Evolutionary conservation across 495 filamentous ascomycete species (phyloP), one percentile per base, ranked within the genome.

Genomic region (Wilcoxina mikolae): DNA sequence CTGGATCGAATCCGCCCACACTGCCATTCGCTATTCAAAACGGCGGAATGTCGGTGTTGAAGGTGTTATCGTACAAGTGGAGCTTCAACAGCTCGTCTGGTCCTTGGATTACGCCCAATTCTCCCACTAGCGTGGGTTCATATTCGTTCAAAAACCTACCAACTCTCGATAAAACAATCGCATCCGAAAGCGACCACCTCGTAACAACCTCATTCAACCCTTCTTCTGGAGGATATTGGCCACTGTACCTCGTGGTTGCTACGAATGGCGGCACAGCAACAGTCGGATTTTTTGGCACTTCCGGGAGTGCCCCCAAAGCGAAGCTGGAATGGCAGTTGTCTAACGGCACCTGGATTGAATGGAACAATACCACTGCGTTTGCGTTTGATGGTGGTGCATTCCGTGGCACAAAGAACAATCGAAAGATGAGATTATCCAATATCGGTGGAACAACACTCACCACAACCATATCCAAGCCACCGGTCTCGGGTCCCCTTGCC

Each of bases 381-480:
- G 62, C 47, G 1, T 72, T 72, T 33, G 51, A 54, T 15, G 69
- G 68, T 3, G 45, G 39, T 2, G 68, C 72, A 1, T 51, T 58
- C 1, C 45, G 68, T 24, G 60, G 61, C 12, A 56, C 57, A 7
- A 66, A 62, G 26, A 60, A 61, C 26, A 59, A 55, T 27, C 56
- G 69, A 9, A 63, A 61, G 20, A 54, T 72, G 51, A 51, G 70
- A n/a, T 54, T 72, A 17, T 67, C 58, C 11, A 72, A 72, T 49
- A 58, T 54, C 18, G 70, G 70, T 18, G 61, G 60, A 3, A 58
- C 60, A 3, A 63, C 61, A 0, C 60, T 72, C 7, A 68, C 67
- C 1, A 64, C 70, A 11, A 71, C 70, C 17, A 63, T 72, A 17
- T 72, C 70, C 1, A 72, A 72, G 35, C 70, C 70, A 0, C 70